A percentile compares a stretch with the other conserved stretches of the same genome.
Evolutionary conservation across 768 basidiomycete species (phyloP).

Genomic region (Russula brevipes): DNA sequence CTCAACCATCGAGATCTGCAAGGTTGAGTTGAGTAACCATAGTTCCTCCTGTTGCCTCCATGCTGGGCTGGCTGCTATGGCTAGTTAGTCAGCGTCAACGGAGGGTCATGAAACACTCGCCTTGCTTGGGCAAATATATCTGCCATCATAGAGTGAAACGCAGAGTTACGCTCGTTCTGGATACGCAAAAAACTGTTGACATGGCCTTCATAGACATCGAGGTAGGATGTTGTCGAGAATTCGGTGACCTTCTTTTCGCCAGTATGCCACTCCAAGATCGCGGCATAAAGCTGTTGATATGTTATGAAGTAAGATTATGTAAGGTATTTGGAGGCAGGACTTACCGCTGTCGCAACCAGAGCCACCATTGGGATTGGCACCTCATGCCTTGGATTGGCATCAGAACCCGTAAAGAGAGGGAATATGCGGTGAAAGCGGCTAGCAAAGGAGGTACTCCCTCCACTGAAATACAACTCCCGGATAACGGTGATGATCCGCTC

Average conservation of each 20-base stretch:
- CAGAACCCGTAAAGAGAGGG: too few species aligned
- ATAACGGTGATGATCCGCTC: background rate
- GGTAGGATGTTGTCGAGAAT: background rate
- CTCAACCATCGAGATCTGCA: too few species aligned
- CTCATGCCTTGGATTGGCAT: background rate
- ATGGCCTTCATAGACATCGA: background rate
- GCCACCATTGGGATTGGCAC: background rate
- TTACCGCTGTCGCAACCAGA: background rate
- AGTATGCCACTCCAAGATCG: background rate
- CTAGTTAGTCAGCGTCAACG: too few species aligned
- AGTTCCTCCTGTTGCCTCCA: too few species aligned
- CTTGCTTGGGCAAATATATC: background rate
- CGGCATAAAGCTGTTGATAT: background rate
- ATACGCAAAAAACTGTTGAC: background rate
- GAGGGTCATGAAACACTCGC: too few species aligned
- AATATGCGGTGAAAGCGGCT: background rate
- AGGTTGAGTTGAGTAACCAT: too few species aligned
- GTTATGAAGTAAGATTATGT: background rate
- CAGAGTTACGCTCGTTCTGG: background rate
- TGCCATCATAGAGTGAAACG: background rate
- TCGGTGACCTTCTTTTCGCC: background rate
- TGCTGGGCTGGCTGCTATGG: too few species aligned
- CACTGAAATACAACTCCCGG: background rate
- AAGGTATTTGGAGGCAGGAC: background rate
- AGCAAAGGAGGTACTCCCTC: background rate